Conservation (phyloP, 2,329 filamentous ascomycete genomes). For the Pestalotiopsis sp. region DNA sequence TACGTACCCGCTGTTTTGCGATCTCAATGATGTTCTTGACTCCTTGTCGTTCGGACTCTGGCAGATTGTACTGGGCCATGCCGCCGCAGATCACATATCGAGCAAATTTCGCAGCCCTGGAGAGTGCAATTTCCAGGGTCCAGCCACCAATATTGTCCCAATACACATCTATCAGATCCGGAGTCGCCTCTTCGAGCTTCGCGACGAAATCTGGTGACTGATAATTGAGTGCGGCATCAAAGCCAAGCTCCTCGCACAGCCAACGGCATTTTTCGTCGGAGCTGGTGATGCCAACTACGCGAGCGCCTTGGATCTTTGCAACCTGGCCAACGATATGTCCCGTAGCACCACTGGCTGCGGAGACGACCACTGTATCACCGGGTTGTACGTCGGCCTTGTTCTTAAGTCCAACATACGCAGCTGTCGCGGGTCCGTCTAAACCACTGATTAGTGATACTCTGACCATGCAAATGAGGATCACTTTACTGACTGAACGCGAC, state of each 20-base stretch:
- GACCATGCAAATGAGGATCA: too few species aligned
- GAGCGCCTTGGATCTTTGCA: slow-evolving; percentile 47
- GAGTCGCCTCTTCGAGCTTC: slow-evolving; percentile 16
- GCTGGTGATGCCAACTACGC: slow-evolving; percentile 37
- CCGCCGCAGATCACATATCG: slow-evolving; percentile 1
- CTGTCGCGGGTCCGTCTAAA: not conserved
- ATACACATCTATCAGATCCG: slow-evolving; percentile 53
- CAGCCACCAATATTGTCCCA: slow-evolving; percentile 54
- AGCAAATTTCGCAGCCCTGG: slow-evolving; percentile 37
- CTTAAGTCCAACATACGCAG: slow-evolving; percentile 1
- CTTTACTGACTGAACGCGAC: slow-evolving; percentile 1
- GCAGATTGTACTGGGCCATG: not conserved
- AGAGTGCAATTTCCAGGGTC: slow-evolving; percentile 49
- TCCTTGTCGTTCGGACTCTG: not conserved
- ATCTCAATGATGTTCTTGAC: not conserved
- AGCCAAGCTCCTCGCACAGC: slow-evolving; percentile 50
- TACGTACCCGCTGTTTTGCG: not conserved
- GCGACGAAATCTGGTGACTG: slow-evolving; percentile 46
- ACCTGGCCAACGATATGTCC: slow-evolving; percentile 55
- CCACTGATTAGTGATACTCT: not conserved
- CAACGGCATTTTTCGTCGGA: slow-evolving; percentile 40
- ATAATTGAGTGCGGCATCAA: slow-evolving; percentile 59
- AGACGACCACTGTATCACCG: slow-evolving; percentile 46
- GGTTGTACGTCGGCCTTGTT: slow-evolving; percentile 26
- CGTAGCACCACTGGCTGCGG: slow-evolving; percentile 50